Conservation (phyloP, 768 basidiomycete genomes). For the Mycena rosella region DNA sequence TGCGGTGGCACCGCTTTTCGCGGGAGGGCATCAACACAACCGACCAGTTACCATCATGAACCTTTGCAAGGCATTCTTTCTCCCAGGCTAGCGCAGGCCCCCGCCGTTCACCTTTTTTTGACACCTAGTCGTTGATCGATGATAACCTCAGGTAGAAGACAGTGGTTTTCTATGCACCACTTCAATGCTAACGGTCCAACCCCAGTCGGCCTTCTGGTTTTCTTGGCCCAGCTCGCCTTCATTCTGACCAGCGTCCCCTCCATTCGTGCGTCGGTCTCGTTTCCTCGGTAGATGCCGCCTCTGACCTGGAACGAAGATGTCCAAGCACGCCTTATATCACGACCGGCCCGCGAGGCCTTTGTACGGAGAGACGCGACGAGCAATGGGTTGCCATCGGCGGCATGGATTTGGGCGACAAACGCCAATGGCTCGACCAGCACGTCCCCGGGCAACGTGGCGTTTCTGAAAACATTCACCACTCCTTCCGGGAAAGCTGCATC, state of each 20-base stretch:
- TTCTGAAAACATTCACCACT: constrained; percentile 9
- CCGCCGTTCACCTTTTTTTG: too few species aligned
- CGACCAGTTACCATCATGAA: too few species aligned
- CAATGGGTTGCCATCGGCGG: constrained; percentile 12
- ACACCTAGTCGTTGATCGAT: constrained; percentile 27
- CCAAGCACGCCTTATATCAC: constrained; percentile 10
- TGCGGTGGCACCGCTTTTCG: too few species aligned
- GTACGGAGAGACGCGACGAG: constrained; percentile 1
- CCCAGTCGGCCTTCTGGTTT: constrained; percentile 4
- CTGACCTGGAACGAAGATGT: constrained; percentile 1
- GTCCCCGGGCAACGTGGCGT: constrained; percentile 25
- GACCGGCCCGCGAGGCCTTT: background rate
- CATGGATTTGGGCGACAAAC: constrained; percentile 31
- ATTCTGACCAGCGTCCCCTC: background rate
- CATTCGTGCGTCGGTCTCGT: constrained; percentile 1
- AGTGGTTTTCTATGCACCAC: background rate
- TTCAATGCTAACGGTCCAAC: background rate
- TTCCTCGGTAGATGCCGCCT: background rate
- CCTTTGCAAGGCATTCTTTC: too few species aligned
- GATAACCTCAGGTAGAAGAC: background rate
- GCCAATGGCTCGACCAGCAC: constrained; percentile 9
- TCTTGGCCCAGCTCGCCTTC: background rate
- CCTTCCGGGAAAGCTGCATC: constrained; percentile 12
- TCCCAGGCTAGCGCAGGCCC: too few species aligned
- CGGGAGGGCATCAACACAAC: too few species aligned